These are phyloP conservation scores for Phaeosphaeria sp. DNA, from an alignment of 2,329 filamentous ascomycete genomes.

Conservation along the genomic window DNA sequence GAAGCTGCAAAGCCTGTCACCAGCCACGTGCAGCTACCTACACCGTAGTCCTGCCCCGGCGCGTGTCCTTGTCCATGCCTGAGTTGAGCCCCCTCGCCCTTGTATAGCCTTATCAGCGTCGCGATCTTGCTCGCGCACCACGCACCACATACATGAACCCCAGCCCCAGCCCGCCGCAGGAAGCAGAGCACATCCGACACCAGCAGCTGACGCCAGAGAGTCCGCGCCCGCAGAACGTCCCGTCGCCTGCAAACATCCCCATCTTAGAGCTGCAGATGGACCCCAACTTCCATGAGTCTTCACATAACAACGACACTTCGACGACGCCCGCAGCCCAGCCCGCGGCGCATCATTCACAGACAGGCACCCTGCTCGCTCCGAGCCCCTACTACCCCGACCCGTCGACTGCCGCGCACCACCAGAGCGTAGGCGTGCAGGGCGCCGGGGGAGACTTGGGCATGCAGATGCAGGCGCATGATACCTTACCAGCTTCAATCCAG, in stretches of 20 bases:
- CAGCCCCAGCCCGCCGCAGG: conserved; percentile 60
- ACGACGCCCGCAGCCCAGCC: conserved; percentile 41
- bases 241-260: conserved; percentile 72
- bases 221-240: conserved; percentile 72
- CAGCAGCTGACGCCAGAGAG: conserved; percentile 73
- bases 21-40: conserved; percentile 4
- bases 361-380: conserved; percentile 38
- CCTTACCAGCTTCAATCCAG: conserved; percentile 41
- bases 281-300: conserved; percentile 71
- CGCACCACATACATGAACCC: conserved; percentile 59
- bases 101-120: conserved; percentile 9
- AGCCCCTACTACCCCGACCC: conserved; percentile 43
- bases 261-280: conserved; percentile 75
- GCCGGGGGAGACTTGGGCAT: conserved; percentile 21
- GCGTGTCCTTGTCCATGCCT: conserved; percentile 25
- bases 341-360: conserved; percentile 42
- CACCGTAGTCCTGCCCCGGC: conserved; percentile 19
- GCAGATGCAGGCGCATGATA: conserved; percentile 44
- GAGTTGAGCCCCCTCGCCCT: conserved; percentile 18
- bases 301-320: conserved; percentile 57
- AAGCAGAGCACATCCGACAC: conserved; percentile 66
- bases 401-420: conserved; percentile 17
- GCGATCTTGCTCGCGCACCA: conserved; percentile 9
- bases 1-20: neutral
- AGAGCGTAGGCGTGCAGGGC: conserved; percentile 33